These are phyloP conservation scores for Crithidia sp. DNA, from an alignment of 208 protist species.

Conservation along the genomic window DNA sequence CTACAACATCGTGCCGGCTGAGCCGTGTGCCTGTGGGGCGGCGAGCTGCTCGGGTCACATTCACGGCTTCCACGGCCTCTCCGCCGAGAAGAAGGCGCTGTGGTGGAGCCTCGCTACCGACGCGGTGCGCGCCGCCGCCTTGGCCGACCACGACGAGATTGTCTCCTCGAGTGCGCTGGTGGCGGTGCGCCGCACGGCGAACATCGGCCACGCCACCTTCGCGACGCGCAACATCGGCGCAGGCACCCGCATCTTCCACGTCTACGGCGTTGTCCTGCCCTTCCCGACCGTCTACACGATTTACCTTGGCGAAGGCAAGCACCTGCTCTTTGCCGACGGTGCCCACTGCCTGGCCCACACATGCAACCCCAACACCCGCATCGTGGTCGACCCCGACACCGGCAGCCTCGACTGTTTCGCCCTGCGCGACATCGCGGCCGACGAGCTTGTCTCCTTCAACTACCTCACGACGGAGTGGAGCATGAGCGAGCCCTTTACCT, in stretches of 20 bases:
- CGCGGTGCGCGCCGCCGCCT: conserved; percentile 51
- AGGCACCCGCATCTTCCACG: conserved; percentile 69
- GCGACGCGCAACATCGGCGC: conserved; percentile 54
- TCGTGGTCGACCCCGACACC: conserved; percentile 69
- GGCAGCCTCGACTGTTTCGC: conserved; percentile 72
- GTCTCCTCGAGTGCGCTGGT: conserved; percentile 45
- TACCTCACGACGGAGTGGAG: conserved; percentile 91
- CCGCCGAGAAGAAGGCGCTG: conserved; percentile 34
- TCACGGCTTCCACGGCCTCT: conserved; percentile 54
- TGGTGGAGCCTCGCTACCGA: conserved; percentile 50
- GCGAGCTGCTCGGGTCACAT: conserved; percentile 41
- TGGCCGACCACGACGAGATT: conserved; percentile 43
- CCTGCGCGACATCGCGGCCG: conserved; percentile 59
- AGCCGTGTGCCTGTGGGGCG: conserved; percentile 58
- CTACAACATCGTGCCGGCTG: conserved; percentile 46
- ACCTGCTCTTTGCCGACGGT: conserved; percentile 76
- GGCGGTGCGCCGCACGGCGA: conserved; percentile 37
- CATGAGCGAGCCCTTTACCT: conserved; percentile 82
- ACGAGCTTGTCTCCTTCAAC: conserved; percentile 83
- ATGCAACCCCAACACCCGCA: conserved; percentile 80
- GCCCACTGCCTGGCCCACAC: conserved; percentile 85
- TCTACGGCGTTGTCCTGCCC: conserved; percentile 74
- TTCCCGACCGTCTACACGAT: conserved; percentile 89
- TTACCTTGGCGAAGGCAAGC: conserved; percentile 77
- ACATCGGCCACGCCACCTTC: conserved; percentile 72